These are phyloP conservation scores for Torrubiella hemipterigena DNA, from an alignment of 2,329 filamentous ascomycete species.

Conservation along the genomic window DNA sequence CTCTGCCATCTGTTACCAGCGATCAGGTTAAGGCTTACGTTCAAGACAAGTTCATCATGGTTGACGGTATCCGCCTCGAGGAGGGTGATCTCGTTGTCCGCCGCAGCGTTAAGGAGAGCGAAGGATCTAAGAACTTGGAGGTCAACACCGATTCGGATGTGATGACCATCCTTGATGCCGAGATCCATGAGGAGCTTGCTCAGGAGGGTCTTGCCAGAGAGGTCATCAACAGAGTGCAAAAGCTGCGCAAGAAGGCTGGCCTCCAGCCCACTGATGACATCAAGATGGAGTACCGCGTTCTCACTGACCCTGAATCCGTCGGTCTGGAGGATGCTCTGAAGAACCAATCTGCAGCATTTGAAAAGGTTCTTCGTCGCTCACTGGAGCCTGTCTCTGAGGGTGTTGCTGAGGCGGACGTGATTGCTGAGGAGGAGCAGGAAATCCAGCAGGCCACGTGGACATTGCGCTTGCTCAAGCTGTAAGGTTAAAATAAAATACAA, in stretches of 20 bases:
- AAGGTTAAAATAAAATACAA: conserved; percentile 14
- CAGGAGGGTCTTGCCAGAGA: conserved; percentile 84
- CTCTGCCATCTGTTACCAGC: conserved; percentile 65
- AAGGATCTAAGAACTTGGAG: conserved; percentile 62
- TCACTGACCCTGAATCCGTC: conserved; percentile 66
- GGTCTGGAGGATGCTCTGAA: conserved; percentile 61
- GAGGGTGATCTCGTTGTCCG: conserved; percentile 70
- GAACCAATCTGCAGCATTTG: conserved; percentile 54
- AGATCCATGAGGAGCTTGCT: conserved; percentile 71
- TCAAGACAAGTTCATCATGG: conserved; percentile 58
- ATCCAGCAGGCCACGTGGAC: conserved; percentile 73
- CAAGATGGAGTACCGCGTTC: conserved; percentile 81
- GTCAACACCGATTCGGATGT: conserved; percentile 84
- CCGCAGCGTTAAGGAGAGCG: conserved; percentile 63
- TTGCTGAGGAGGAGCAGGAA: conserved; percentile 75
- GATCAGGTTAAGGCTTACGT: conserved; percentile 74
- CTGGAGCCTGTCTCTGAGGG: conserved; percentile 39
- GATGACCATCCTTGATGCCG: conserved; percentile 78
- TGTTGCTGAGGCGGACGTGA: conserved; percentile 29
- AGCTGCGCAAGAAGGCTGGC: conserved; percentile 85
- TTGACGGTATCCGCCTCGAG: conserved; percentile 76
- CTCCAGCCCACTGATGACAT: conserved; percentile 88
- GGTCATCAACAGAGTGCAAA: conserved; percentile 86
- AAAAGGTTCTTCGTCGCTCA: conserved; percentile 66
- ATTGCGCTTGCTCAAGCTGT: conserved; percentile 65